Evolutionary conservation across 345 rosid genomes (phyloP), one percentile per base, ranked within the genome.

Genomic region (Arabidopsis suecica): DNA sequence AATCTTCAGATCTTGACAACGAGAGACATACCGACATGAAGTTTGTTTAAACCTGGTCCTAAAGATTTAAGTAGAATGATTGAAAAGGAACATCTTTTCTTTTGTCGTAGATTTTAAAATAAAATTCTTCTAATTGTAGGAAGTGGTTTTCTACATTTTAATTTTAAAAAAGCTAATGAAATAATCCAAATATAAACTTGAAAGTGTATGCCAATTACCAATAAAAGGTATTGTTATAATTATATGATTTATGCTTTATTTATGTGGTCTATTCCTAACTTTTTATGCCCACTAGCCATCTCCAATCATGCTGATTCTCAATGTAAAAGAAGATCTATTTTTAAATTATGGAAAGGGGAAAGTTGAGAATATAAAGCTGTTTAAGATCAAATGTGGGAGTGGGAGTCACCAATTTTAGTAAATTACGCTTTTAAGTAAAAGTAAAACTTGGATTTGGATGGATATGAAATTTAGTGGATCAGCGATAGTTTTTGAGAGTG

Each of bases 11-110:
- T 73, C 71, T 64, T 45, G 58, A 73, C 48, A 44, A 64, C 38
- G 37, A 34, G 50, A n/a, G 65, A n/a, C 77, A 65, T 33, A 33
- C 58, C 61, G 69, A 72, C 61, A 72, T 38, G 53, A 61, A 68
- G 50, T 72, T 69, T 61, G 22, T 50, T 49, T 61, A 23, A 61
- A 40, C 33, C 7, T 42, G 64, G 64, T 56, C 54, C 8, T n/a
- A 22, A 6, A 37, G 11, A 44, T 32, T 41, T 25, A 14, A 9
- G 48, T 37, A 37, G 47, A 45, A 71, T 71, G 60, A 49, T 71
- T 71, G 68, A 61, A 25, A 60, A 60, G 20, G 38, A 23, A 61
- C 11, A 37, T 9, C 14, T 14, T 4, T 34, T 60, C 9, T 48
- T 5, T 28, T 55, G 72, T 51, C 49, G 23, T 68, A n/a, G 33